phyloP scores from a whole-genome alignment of 2,329 filamentous ascomycete species.

The Verticillium dahliae region DNA sequence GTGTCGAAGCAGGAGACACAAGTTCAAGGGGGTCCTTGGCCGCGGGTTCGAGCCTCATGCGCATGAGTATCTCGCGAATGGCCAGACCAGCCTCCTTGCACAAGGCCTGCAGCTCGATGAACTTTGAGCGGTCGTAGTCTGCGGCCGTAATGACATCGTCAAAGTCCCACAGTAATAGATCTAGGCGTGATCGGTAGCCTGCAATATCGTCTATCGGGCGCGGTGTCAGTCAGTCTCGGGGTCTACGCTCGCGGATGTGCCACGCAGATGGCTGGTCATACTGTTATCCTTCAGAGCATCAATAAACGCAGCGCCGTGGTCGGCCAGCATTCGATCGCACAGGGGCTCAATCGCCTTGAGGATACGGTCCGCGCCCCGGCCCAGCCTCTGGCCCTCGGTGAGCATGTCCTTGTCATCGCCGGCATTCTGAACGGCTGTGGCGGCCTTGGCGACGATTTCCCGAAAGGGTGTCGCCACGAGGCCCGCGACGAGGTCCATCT shows the following conservation, averaged over 20 bases:
- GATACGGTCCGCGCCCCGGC: slow-evolving; percentile 41
- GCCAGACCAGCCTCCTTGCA: slow-evolving; percentile 41
- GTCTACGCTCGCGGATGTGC: not conserved
- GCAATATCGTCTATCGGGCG: slow-evolving; percentile 39
- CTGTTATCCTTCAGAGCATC: slow-evolving; percentile 47
- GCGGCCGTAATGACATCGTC: slow-evolving; percentile 46
- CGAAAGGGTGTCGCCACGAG: slow-evolving; percentile 45
- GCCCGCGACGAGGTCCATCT: slow-evolving; percentile 33
- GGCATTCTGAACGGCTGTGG: slow-evolving; percentile 39
- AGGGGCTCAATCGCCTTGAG: slow-evolving; percentile 44
- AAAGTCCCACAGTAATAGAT: slow-evolving; percentile 48
- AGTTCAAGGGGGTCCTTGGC: not conserved
- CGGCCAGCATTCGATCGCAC: slow-evolving; percentile 39
- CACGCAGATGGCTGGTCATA: slow-evolving; percentile 15
- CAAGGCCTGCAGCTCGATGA: slow-evolving; percentile 37
- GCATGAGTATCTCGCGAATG: slow-evolving; percentile 43
- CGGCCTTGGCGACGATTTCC: slow-evolving; percentile 47
- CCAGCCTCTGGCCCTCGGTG: slow-evolving; percentile 39
- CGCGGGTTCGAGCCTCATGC: slow-evolving; percentile 41
- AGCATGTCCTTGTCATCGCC: slow-evolving; percentile 38
- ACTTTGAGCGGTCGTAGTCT: slow-evolving; percentile 44
- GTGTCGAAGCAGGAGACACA: not conserved
- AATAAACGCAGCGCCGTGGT: slow-evolving; percentile 43
- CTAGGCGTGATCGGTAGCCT: slow-evolving; percentile 38
- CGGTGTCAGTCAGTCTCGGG: not conserved